These are phyloP conservation scores for Teunomyces funiuensis DNA, from an alignment of 805 yeast genomes.

Conservation along the genomic window DNA sequence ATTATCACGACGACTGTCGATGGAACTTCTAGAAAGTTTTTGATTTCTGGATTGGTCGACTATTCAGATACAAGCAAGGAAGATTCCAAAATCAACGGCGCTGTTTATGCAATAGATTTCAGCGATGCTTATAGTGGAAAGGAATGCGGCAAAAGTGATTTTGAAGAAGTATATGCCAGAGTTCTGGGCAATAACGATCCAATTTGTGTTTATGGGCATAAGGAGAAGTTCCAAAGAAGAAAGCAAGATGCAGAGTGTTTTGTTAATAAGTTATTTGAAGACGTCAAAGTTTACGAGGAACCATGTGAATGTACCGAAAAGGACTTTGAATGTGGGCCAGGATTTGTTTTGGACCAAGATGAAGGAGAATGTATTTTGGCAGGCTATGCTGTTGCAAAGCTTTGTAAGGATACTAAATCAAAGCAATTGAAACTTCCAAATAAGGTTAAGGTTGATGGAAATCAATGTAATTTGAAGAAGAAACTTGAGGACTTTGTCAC, in stretches of 20 bases:
- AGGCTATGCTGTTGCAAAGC: conserved; percentile 17
- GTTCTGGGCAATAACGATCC: conserved; percentile 32
- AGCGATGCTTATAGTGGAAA: conserved; percentile 52
- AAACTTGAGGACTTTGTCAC: conserved; percentile 21
- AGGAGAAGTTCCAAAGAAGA: conserved; percentile 62
- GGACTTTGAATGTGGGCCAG: conserved; percentile 72
- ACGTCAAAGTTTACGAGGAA: conserved; percentile 48
- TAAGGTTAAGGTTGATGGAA: conserved; percentile 44
- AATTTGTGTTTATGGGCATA: conserved; percentile 67
- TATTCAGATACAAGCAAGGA: conserved; percentile 8
- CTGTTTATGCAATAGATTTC: conserved; percentile 52
- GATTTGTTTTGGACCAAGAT: conserved; percentile 33
- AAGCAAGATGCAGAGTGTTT: conserved; percentile 65
- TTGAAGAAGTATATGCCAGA: conserved; percentile 65
- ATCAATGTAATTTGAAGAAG: conserved; percentile 38
- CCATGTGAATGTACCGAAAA: conserved; percentile 61
- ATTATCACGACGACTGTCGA: conserved; percentile 60
- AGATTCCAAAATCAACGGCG: conserved; percentile 14
- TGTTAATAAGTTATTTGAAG: conserved; percentile 47
- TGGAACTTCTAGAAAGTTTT: conserved; percentile 63
- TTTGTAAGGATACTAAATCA: conserved; percentile 22
- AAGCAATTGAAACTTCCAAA: conserved; percentile 33
- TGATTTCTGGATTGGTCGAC: conserved; percentile 45
- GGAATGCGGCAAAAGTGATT: conserved; percentile 48
- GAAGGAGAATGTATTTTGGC: conserved; percentile 17